These are phyloP conservation scores for Calamus simplicifolius DNA, from an alignment of 176 grass and related monocot genomes.

Conservation along the genomic window DNA sequence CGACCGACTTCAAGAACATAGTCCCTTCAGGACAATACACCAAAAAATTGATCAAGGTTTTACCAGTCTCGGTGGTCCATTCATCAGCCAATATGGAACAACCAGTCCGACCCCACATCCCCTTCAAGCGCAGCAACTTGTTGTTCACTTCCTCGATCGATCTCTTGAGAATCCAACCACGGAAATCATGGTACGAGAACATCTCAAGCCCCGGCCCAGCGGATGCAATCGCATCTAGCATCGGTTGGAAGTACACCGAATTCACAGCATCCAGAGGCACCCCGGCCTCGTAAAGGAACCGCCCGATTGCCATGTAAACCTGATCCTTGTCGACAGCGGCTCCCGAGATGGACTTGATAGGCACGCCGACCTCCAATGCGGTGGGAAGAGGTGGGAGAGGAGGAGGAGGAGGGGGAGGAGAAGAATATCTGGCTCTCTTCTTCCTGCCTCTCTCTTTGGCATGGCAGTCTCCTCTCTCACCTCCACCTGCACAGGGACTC, in stretches of 20 bases:
- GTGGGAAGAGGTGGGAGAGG: slow-evolving; percentile 21
- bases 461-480: slow-evolving; percentile 11
- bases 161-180: slow-evolving; percentile 61
- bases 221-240: slow-evolving; percentile 57
- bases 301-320: slow-evolving; percentile 55
- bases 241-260: slow-evolving; percentile 61
- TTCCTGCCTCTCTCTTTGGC: slow-evolving; percentile 35
- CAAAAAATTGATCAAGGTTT: slow-evolving; percentile 68
- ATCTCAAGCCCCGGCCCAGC: slow-evolving; percentile 33
- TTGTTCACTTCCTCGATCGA: slow-evolving; percentile 48
- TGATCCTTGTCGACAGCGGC: slow-evolving; percentile 36
- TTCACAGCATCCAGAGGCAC: slow-evolving; percentile 69
- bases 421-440: slow-evolving; percentile 18
- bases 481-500: slow-evolving; percentile 19
- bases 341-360: not conserved
- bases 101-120: slow-evolving; percentile 55
- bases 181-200: slow-evolving; percentile 61
- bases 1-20: slow-evolving; percentile 77
- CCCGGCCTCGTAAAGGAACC: slow-evolving; percentile 64
- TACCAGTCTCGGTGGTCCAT: slow-evolving; percentile 45
- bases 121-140: slow-evolving; percentile 42
- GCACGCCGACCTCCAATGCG: slow-evolving; percentile 11
- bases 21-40: slow-evolving; percentile 87
- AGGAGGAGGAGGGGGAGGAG: slow-evolving; percentile 8
- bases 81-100: slow-evolving; percentile 81